These are phyloP conservation scores for Cantharellus anzutake DNA, from an alignment of 768 basidiomycete species.

Conservation along the genomic window DNA sequence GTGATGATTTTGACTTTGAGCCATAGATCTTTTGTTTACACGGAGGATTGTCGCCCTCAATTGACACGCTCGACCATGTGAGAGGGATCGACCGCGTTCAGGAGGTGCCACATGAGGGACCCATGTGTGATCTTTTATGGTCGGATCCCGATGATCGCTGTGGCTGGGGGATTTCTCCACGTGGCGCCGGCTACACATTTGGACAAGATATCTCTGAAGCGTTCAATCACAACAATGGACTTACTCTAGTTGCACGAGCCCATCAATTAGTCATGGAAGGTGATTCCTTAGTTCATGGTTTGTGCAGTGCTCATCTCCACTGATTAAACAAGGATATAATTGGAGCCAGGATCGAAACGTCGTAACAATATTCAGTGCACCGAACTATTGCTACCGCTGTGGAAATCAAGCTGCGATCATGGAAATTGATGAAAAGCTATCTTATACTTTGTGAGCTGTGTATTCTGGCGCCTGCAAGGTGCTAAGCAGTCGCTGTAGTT, in stretches of 20 bases:
- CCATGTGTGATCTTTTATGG: constrained; percentile 99
- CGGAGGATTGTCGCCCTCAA: constrained; percentile 93
- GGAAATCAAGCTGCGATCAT: constrained; percentile 99
- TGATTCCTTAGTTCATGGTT: constrained; percentile 13
- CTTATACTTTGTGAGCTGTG: constrained; percentile 64
- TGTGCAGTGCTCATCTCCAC: background rate
- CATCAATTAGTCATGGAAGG: constrained; percentile 97
- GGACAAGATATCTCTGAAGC: constrained; percentile 98
- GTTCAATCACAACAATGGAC: constrained; percentile 97
- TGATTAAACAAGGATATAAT: constrained; percentile 43
- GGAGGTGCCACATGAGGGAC: constrained; percentile 98
- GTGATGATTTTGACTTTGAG: background rate
- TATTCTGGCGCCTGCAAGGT: background rate
- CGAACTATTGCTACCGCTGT: constrained; percentile 99
- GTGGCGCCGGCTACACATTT: constrained; percentile 97
- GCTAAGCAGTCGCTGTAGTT: constrained; percentile 28
- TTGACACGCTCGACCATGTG: constrained; percentile 98
- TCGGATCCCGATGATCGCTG: constrained; percentile 98
- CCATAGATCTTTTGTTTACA: constrained; percentile 93
- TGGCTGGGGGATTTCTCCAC: constrained; percentile 98
- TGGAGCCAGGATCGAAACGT: constrained; percentile 99
- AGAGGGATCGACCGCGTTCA: constrained; percentile 97
- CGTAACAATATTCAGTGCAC: constrained; percentile 98
- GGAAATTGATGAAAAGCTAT: constrained; percentile 98
- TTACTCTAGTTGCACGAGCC: constrained; percentile 86